Evolutionary conservation across 768 basidiomycete genomes (phyloP), one percentile per base, ranked within the genome.

Genomic region (Phlebiopsis flavidoalba): DNA sequence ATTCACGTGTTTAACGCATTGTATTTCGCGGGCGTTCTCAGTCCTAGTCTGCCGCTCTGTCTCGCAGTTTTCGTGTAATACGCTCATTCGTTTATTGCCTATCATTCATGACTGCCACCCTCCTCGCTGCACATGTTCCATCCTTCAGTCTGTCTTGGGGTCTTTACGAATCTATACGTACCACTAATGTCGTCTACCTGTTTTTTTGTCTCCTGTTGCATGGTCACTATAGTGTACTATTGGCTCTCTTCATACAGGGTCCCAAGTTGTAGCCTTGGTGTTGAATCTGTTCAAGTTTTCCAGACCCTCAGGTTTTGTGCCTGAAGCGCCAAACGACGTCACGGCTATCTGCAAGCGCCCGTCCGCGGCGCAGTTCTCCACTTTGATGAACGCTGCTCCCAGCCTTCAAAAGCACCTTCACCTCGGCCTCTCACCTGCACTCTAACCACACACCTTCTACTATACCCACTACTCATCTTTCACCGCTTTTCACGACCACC

Each of bases 331-430:
- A 3, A 8, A 14, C 52, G 52, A 53, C 52, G 52, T 53, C 52
- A 53, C 52, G n/a, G 31, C 31, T 36, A n/a, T 53, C 52, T 35
- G 7, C n/a, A 31, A 33, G 31, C 52, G 15, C 15, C 52, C 35
- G 24, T 14, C 17, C 57, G 57, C 57, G 57, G 57, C 57, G 57
- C 46, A 58, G 57, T 58, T 26, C 46, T 45, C 57, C 45, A 33
- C 45, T 26, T 33, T 31, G 26, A 31, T 31, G 26, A 31, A 31
- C 26, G 26, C 6, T 31, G 26, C 26, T 17, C 48, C 26, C 31
- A 31, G n/a, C 45, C 54, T 35, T 58, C 45, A 58, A 58, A 50
- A 47, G 48, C 57, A 48, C 57, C 47, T 58, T 24, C 45, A 45
- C 22, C 55, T 45, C 12, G 11, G 2, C 57, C 31, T 53, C 45